phyloP scores from a whole-genome alignment of 345 rosid species.

The Eucalyptus paniculata region DNA sequence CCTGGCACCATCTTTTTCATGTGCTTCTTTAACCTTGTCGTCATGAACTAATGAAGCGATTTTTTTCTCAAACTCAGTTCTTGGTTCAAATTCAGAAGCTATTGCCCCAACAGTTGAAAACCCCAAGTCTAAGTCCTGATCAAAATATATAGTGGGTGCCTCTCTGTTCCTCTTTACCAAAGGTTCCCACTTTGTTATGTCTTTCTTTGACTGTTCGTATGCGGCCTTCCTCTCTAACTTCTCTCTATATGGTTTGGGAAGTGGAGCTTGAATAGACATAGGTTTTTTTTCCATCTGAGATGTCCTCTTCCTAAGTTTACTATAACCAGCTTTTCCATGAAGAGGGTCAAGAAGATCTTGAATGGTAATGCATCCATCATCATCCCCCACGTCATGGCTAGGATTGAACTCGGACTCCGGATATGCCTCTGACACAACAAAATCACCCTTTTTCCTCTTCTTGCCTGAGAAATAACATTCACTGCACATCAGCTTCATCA shows the following conservation, averaged over 20 bases:
- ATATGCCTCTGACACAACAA: constrained; percentile 54
- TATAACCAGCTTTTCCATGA: constrained; percentile 47
- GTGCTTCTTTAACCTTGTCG: constrained; percentile 57
- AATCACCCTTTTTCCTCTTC: constrained; percentile 30
- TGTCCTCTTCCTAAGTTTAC: constrained; percentile 40
- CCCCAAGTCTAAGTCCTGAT: constrained; percentile 53
- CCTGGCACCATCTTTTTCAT: constrained; percentile 68
- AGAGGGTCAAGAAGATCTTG: constrained; percentile 66
- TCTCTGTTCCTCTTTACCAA: constrained; percentile 78
- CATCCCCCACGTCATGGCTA: constrained; percentile 68
- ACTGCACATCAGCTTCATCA: neutral
- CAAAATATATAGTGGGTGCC: constrained; percentile 66
- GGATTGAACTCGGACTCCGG: constrained; percentile 94
- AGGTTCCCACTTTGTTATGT: constrained; percentile 66
- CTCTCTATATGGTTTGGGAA: constrained; percentile 57
- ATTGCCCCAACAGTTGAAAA: constrained; percentile 92
- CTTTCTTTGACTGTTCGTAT: constrained; percentile 44
- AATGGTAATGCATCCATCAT: constrained; percentile 37
- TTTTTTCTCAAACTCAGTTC: constrained; percentile 89
- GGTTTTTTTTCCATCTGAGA: constrained; percentile 36
- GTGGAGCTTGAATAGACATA: constrained; percentile 59
- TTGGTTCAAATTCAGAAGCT: constrained; percentile 84
- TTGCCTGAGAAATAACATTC: constrained; percentile 24
- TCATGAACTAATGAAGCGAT: constrained; percentile 66
- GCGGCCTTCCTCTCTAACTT: constrained; percentile 70